Evolutionary conservation across 257 asterid genomes (phyloP), one percentile per base, ranked within the genome.

Genomic region (Buddleja alternifolia): DNA sequence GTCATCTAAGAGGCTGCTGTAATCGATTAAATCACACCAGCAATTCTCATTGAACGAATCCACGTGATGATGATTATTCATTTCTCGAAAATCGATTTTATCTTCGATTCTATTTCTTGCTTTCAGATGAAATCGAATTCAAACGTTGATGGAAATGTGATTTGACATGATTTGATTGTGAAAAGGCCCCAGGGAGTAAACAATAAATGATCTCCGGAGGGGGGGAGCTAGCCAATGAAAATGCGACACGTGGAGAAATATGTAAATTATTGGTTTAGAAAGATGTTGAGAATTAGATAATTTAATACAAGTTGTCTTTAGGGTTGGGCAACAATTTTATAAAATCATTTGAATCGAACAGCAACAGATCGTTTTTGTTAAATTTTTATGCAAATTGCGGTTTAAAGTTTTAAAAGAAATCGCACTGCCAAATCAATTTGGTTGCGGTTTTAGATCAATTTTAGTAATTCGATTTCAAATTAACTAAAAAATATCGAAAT

Each of bases 1-100:
- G 48, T 69, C 80, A 45, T 73, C 77, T 58, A 80, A 60, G 20
- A 83, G 82, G 72, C 66, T 24, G 73, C 76, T 65, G 80, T 75
- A 77, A 75, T 83, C 85, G 57, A 78, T 67, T 25, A 83, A 48
- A 62, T 75, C 88, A 1, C 60, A 58, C 85, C 85, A 80, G 65
- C 71, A 75, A 46, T 71, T 67, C 29, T 62, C 84, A 14, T 50
- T 64, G 70, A 83, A 65, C 15, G 82, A 75, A 72, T 75, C 80
- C 41, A 80, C 63, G 34, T 47, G 76, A 48, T 66, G 76, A 48
- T 66, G 10, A 19, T 53, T 65, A 48, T 77, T 61, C 79, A 77
- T 77, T n/a, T 44, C 45, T 37, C 10, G 36, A 45, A 29, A 15
- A 20, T 15, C 10, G 68, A 63, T 45, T 51, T 29, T 29, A 29